A percentile compares a stretch with the other conserved stretches of the same genome.
phyloP scores from a whole-genome alignment of 257 asterid genomes.

The Solanum ossicruentum region DNA sequence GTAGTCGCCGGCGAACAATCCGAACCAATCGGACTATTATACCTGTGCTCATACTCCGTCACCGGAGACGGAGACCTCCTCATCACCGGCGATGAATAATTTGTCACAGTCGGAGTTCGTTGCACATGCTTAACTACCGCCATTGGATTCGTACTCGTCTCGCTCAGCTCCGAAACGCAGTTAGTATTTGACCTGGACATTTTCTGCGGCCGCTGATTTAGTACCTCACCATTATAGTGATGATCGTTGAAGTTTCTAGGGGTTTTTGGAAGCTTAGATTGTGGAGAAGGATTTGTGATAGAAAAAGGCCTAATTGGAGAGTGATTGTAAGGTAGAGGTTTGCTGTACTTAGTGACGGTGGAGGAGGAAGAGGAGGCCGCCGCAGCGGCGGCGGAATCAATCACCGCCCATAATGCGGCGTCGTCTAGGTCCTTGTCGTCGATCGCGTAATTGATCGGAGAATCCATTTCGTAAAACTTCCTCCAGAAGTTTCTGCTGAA shows the following conservation, averaged over 20 bases:
- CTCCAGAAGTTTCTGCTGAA: neutral
- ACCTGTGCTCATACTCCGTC: neutral
- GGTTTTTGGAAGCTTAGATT: conserved; percentile 5
- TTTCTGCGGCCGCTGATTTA: conserved; percentile 49
- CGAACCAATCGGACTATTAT: conserved; percentile 22
- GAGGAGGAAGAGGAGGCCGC: conserved; percentile 27
- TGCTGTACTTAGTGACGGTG: conserved; percentile 16
- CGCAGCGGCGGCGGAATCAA: conserved; percentile 91
- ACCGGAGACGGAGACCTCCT: neutral
- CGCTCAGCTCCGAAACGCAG: conserved; percentile 15
- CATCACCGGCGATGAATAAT: conserved; percentile 20
- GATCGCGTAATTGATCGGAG: conserved; percentile 26
- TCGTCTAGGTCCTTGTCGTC: conserved; percentile 86
- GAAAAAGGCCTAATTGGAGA: conserved; percentile 55
- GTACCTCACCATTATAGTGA: conserved; percentile 42
- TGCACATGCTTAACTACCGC: conserved; percentile 56
- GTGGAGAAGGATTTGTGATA: conserved; percentile 35
- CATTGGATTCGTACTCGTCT: conserved; percentile 29
- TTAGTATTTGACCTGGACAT: conserved; percentile 17
- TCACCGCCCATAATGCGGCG: conserved; percentile 92
- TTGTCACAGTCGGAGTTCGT: conserved; percentile 33
- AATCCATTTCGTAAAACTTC: conserved; percentile 15
- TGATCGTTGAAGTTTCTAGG: conserved; percentile 17
- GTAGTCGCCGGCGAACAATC: conserved; percentile 17
- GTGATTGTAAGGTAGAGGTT: conserved; percentile 24